phyloP scores from a whole-genome alignment of 2,329 filamentous ascomycete species.

The Cladosporium phlei region DNA sequence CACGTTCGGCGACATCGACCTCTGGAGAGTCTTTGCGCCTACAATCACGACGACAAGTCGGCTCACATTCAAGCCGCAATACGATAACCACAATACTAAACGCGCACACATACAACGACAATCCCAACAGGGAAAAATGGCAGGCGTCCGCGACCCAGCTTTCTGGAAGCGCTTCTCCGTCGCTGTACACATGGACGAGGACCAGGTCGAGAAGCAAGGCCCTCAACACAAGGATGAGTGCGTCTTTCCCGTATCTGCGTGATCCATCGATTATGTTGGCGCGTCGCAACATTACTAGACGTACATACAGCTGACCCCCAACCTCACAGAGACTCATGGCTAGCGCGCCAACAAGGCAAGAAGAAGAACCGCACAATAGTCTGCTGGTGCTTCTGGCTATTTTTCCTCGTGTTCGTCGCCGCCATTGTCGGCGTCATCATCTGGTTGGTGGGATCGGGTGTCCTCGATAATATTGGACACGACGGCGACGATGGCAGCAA shows the following conservation, averaged over 20 bases:
- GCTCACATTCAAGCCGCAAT: too few species aligned
- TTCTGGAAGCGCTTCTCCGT: slow-evolving; percentile 59
- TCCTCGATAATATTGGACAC: slow-evolving; percentile 4
- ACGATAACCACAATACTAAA: too few species aligned
- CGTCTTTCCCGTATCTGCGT: neutral
- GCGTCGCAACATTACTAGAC: neutral
- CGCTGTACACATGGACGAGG: slow-evolving; percentile 54
- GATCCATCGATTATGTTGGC: too few species aligned
- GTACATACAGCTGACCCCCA: neutral
- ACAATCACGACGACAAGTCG: too few species aligned
- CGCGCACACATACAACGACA: neutral
- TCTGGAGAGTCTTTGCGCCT: too few species aligned
- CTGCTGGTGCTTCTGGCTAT: slow-evolving; percentile 45
- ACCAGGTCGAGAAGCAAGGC: slow-evolving; percentile 21
- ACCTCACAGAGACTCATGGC: slow-evolving; percentile 48
- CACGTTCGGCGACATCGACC: too few species aligned
- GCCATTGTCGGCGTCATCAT: slow-evolving; percentile 44
- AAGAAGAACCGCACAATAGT: slow-evolving; percentile 43
- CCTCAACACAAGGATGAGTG: slow-evolving; percentile 10
- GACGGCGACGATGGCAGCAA: neutral
- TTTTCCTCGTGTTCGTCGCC: slow-evolving; percentile 42
- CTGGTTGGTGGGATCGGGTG: slow-evolving; percentile 35
- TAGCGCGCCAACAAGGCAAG: slow-evolving; percentile 48
- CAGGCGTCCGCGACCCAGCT: slow-evolving; percentile 51
- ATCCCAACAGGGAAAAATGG: slow-evolving; percentile 33